phyloP scores from a whole-genome alignment of 345 rosid species.

The Acer saccharum region DNA sequence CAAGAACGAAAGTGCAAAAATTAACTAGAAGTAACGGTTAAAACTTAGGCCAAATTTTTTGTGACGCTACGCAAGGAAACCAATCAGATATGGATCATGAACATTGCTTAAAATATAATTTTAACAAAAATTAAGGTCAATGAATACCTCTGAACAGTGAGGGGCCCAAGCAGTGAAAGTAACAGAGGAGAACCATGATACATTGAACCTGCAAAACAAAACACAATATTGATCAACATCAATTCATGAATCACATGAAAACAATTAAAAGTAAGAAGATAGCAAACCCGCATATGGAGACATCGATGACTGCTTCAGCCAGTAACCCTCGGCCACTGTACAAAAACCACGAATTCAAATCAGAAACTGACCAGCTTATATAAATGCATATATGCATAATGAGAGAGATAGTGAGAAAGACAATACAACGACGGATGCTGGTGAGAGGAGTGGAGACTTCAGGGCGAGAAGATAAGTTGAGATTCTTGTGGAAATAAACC shows the following conservation, averaged over 20 bases:
- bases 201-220: slow-evolving; percentile 75
- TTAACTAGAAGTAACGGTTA: neutral
- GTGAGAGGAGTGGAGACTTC: slow-evolving; percentile 96
- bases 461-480: slow-evolving; percentile 80
- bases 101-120: neutral
- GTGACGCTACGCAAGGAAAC: neutral
- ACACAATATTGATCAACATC: slow-evolving; percentile 1
- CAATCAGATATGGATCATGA: neutral
- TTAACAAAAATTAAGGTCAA: neutral
- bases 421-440: slow-evolving; percentile 88
- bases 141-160: slow-evolving; percentile 65
- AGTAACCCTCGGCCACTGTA: slow-evolving; percentile 94
- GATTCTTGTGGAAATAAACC: slow-evolving; percentile 57
- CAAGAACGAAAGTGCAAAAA: neutral
- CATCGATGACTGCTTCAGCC: slow-evolving; percentile 88
- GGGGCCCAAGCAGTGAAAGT: slow-evolving; percentile 80
- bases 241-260: neutral
- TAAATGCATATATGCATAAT: neutral
- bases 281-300: slow-evolving; percentile 85
- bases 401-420: slow-evolving; percentile 20
- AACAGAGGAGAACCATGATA: slow-evolving; percentile 93
- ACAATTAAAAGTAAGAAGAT: neutral
- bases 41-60: neutral
- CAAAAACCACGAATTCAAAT: neutral
- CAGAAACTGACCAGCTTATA: neutral